A percentile compares a stretch with the other conserved stretches of the same genome.
phyloP scores from a whole-genome alignment of 2,329 filamentous ascomycete genomes.

The Talaromyces piceae region DNA sequence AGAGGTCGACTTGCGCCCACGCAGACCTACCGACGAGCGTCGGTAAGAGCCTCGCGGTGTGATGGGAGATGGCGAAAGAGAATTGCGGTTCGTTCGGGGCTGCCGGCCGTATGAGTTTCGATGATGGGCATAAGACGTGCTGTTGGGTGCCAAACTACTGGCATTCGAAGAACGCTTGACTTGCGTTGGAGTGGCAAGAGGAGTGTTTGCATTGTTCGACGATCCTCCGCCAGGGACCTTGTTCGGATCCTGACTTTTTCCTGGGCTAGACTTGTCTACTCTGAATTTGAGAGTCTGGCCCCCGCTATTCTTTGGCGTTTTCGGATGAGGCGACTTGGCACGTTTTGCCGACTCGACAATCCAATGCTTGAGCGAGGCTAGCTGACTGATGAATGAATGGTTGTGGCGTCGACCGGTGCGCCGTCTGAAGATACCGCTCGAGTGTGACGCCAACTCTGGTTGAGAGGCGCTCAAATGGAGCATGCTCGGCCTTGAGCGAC shows the following conservation, averaged over 20 bases:
- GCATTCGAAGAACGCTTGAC: slow-evolving; percentile 34
- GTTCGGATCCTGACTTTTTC: slow-evolving; percentile 28
- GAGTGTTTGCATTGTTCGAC: slow-evolving; percentile 17
- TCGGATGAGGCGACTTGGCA: slow-evolving; percentile 48
- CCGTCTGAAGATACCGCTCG: slow-evolving; percentile 48
- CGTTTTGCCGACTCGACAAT: slow-evolving; percentile 61
- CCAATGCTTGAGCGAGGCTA: slow-evolving; percentile 64
- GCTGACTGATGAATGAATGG: slow-evolving; percentile 58
- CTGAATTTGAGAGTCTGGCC: slow-evolving; percentile 30
- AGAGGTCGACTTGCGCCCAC: slow-evolving; percentile 90
- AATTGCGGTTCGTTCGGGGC: slow-evolving; percentile 53
- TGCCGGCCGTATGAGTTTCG: slow-evolving; percentile 35
- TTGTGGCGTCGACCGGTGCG: slow-evolving; percentile 52
- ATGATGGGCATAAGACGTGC: slow-evolving; percentile 34
- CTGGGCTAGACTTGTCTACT: slow-evolving; percentile 31
- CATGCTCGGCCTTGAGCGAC: slow-evolving; percentile 72
- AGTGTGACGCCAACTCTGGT: slow-evolving; percentile 50
- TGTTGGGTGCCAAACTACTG: slow-evolving; percentile 36
- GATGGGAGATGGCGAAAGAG: slow-evolving; percentile 75
- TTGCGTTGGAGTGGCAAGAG: slow-evolving; percentile 29
- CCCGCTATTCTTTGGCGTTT: slow-evolving; percentile 20
- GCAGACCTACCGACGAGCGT: slow-evolving; percentile 71
- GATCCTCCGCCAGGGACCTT: slow-evolving; percentile 22
- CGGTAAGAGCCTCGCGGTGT: slow-evolving; percentile 80
- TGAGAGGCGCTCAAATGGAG: slow-evolving; percentile 73